Evolutionary conservation across 371 early-diverging fungal genomes (phyloP).

Genomic region (Blakeslea trispora): DNA sequence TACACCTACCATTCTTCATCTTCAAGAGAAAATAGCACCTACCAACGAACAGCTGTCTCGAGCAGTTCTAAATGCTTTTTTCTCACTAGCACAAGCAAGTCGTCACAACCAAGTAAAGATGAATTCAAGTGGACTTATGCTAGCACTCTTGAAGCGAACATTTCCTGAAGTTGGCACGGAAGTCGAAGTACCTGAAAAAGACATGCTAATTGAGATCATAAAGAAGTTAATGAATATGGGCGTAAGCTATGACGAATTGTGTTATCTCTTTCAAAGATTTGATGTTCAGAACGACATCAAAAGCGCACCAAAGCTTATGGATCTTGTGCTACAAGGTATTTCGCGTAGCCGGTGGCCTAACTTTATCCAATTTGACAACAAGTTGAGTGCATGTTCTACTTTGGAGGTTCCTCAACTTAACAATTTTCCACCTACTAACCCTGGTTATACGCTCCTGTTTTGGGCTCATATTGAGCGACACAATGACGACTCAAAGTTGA

Average conservation of each 20-base stretch:
- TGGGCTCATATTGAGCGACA: constrained; percentile 73
- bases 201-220: constrained; percentile 49
- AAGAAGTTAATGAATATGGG: constrained; percentile 69
- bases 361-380: constrained; percentile 68
- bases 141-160: constrained; percentile 49
- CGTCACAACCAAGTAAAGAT: constrained; percentile 66
- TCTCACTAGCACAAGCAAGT: constrained; percentile 54
- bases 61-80: constrained; percentile 50
- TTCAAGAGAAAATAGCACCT: constrained; percentile 44
- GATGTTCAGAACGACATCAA: constrained; percentile 19
- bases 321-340: constrained; percentile 62
- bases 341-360: constrained; percentile 67
- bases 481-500: constrained; percentile 48
- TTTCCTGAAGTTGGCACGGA: constrained; percentile 17
- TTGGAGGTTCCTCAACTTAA: constrained; percentile 41
- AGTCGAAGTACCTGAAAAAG: constrained; percentile 23
- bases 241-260: constrained; percentile 57
- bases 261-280: constrained; percentile 61
- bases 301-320: constrained; percentile 34
- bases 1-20: constrained; percentile 51
- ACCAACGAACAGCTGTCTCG: constrained; percentile 40
- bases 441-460: constrained; percentile 63
- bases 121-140: constrained; percentile 59
- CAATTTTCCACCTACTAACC: constrained; percentile 55
- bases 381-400: constrained; percentile 35